Evolutionary conservation across 2,329 filamentous ascomycete species (phyloP).

Genomic region (Pyricularia sp.): DNA sequence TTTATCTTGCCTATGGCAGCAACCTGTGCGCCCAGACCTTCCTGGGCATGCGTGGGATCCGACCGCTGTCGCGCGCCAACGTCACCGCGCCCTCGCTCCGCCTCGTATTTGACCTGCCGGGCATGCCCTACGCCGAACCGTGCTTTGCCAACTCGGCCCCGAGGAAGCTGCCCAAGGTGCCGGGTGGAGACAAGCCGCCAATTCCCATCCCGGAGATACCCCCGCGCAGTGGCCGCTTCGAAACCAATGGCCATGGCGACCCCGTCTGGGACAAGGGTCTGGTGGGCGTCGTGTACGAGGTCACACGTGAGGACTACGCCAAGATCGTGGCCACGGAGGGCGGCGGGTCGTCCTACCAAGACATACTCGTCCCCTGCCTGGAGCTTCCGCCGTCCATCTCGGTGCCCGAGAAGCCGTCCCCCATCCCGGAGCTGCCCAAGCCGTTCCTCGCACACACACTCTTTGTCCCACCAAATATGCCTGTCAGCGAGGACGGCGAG

Average conservation of each 20-base stretch:
- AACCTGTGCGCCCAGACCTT: constrained; percentile 80
- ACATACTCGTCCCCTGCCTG: constrained; percentile 72
- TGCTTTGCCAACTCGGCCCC: constrained; percentile 79
- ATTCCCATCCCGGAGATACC: constrained; percentile 8
- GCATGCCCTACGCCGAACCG: constrained; percentile 78
- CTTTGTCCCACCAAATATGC: constrained; percentile 50
- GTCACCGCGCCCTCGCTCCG: constrained; percentile 71
- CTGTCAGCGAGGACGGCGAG: constrained; percentile 13
- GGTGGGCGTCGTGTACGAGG: constrained; percentile 91
- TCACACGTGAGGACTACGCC: constrained; percentile 71
- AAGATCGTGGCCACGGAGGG: constrained; percentile 88
- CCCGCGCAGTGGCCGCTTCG: background rate
- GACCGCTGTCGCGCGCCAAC: constrained; percentile 70
- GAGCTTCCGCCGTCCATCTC: constrained; percentile 49
- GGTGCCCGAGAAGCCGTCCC: constrained; percentile 58
- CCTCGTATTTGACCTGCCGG: constrained; percentile 78
- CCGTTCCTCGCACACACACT: constrained; percentile 82
- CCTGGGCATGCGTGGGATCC: constrained; percentile 65
- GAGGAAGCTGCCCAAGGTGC: constrained; percentile 40
- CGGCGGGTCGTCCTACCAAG: constrained; percentile 74
- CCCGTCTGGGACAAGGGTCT: constrained; percentile 68
- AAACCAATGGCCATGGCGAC: constrained; percentile 37
- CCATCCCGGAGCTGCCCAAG: constrained; percentile 37
- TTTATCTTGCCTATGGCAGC: constrained; percentile 86
- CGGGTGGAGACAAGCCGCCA: constrained; percentile 16